These are phyloP conservation scores for Acanthamoeba quina DNA, from an alignment of 208 protist species.

Conservation along the genomic window DNA sequence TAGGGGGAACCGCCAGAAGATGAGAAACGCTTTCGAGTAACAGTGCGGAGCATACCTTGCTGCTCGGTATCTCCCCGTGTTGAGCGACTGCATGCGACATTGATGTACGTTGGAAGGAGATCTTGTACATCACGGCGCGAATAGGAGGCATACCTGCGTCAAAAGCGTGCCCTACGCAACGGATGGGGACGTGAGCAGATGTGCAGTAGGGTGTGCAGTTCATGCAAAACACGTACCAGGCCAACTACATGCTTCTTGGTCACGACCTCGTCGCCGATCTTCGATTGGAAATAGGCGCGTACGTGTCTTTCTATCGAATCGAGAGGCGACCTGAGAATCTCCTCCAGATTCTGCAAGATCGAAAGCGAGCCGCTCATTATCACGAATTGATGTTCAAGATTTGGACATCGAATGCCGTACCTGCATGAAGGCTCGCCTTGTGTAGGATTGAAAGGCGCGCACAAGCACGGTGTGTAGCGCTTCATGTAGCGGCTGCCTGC, in stretches of 20 bases:
- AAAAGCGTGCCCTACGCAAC: not conserved
- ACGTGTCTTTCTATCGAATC: not conserved
- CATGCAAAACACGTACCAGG: not conserved
- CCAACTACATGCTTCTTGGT: not conserved
- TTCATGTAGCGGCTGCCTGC: not conserved
- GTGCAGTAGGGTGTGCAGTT: not conserved
- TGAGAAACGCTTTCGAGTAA: not conserved
- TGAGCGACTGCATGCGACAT: not conserved
- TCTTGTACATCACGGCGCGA: not conserved
- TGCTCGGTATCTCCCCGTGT: not conserved
- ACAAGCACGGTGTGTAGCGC: not conserved
- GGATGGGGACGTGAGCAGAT: not conserved
- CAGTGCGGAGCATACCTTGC: not conserved
- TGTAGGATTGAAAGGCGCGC: not conserved
- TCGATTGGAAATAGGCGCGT: not conserved
- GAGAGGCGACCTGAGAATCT: not conserved
- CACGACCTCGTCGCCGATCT: not conserved
- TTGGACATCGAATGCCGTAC: no score
- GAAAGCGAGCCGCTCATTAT: not conserved
- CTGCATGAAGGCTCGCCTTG: no score
- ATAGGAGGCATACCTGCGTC: not conserved
- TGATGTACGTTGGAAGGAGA: not conserved
- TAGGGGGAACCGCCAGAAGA: not conserved
- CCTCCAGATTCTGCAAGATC: not conserved
- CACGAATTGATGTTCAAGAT: no score